A percentile compares a stretch with the other conserved stretches of the same genome.
These are phyloP conservation scores for Backusella westeae DNA, from an alignment of 192 early-diverging fungal genomes.

Conservation along the genomic window DNA sequence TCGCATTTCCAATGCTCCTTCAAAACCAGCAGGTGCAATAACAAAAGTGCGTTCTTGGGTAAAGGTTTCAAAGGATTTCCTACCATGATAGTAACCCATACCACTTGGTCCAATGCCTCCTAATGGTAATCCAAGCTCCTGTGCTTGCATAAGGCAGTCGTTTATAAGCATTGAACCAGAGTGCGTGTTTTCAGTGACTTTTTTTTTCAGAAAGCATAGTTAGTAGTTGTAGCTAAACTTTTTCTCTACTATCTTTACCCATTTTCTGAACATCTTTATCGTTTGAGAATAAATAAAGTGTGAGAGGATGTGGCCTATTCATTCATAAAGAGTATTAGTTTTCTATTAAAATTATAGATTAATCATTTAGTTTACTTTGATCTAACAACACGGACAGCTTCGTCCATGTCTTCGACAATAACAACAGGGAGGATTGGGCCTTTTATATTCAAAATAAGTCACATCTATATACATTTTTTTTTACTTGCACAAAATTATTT, in stretches of 20 bases:
- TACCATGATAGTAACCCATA: conserved; percentile 75
- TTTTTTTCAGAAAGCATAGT: neutral
- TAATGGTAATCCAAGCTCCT: conserved; percentile 58
- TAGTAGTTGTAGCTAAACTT: neutral
- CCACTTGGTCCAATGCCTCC: conserved; percentile 81
- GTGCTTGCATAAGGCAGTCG: conserved; percentile 64
- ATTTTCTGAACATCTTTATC: conserved; percentile 48
- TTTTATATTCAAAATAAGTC: neutral
- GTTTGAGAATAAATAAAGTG: conserved; percentile 73
- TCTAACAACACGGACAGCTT: conserved; percentile 63
- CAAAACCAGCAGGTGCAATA: neutral
- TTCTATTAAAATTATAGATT: neutral
- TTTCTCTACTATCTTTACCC: conserved; percentile 25
- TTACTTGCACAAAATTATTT: neutral
- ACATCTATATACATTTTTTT: neutral
- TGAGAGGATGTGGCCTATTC: conserved; percentile 68
- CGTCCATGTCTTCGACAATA: conserved; percentile 55
- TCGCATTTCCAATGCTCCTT: neutral
- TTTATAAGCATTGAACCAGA: conserved; percentile 72
- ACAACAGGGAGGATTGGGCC: conserved; percentile 84
- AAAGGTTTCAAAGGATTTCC: conserved; percentile 67
- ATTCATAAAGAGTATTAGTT: neutral
- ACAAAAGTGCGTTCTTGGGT: conserved; percentile 49
- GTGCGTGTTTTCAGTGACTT: conserved; percentile 42
- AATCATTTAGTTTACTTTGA: conserved; percentile 21